Evolutionary conservation across 768 basidiomycete genomes (phyloP).

Genomic region (Collybia mongolica): DNA sequence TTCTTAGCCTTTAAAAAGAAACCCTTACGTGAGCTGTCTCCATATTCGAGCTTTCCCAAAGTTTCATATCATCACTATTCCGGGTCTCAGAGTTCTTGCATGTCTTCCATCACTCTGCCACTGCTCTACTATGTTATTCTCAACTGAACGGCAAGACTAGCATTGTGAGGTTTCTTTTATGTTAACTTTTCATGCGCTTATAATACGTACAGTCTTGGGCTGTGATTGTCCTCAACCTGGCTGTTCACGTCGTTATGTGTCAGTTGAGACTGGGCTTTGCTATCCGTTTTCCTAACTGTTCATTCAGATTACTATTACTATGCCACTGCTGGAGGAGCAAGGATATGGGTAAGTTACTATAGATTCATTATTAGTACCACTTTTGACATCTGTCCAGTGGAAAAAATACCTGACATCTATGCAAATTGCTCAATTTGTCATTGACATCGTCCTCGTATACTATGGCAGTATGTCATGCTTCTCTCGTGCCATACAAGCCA

Average conservation of each 20-base stretch:
- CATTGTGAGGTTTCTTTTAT: slow-evolving; percentile 57
- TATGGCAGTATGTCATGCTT: slow-evolving; percentile 76
- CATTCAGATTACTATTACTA: slow-evolving; percentile 95
- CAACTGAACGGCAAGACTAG: slow-evolving; percentile 95
- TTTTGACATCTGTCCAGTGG: slow-evolving; percentile 59
- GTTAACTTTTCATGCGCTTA: slow-evolving; percentile 5
- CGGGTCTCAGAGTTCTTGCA: slow-evolving; percentile 80
- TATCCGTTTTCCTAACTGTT: slow-evolving; percentile 1
- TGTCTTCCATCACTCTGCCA: slow-evolving; percentile 99
- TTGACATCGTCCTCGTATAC: slow-evolving; percentile 89
- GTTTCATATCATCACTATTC: slow-evolving; percentile 1
- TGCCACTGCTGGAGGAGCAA: slow-evolving; percentile 94
- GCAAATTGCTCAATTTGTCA: slow-evolving; percentile 95
- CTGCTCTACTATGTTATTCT: slow-evolving; percentile 90
- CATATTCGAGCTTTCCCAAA: neutral
- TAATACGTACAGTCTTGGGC: slow-evolving; percentile 79
- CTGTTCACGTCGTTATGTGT: slow-evolving; percentile 99
- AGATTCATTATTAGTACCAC: slow-evolving; percentile 5
- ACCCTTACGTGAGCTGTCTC: slow-evolving; percentile 69
- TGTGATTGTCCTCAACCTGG: slow-evolving; percentile 86
- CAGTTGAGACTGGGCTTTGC: slow-evolving; percentile 28
- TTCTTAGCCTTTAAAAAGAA: slow-evolving; percentile 99
- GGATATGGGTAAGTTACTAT: slow-evolving; percentile 76
- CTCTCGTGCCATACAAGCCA: neutral
- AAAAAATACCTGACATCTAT: slow-evolving; percentile 96